phyloP scores from a whole-genome alignment of 306 rosid genomes.

The Cicer yamashitae region DNA sequence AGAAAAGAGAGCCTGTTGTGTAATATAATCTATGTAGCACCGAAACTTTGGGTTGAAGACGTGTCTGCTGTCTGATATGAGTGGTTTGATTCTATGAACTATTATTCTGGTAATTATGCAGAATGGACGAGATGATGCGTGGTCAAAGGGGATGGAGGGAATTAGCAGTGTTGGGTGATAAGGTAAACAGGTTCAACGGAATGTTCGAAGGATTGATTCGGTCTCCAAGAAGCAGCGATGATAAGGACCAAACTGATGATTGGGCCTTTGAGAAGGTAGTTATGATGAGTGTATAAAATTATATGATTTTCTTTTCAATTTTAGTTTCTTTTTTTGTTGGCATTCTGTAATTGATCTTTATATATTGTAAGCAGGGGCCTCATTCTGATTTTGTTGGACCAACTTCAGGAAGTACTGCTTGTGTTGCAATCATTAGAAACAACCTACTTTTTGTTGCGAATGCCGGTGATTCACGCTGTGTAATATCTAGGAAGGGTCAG shows the following conservation, averaged over 20 bases:
- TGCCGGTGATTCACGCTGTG: constrained; percentile 98
- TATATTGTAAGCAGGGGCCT: constrained; percentile 71
- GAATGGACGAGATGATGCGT: constrained; percentile 98
- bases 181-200: constrained; percentile 78
- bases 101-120: constrained; percentile 44
- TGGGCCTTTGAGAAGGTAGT: constrained; percentile 96
- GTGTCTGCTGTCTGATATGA: no score
- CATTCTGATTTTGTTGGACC: constrained; percentile 93
- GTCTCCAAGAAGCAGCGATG: constrained; percentile 74
- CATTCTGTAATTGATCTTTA: constrained; percentile 33
- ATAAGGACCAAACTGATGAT: constrained; percentile 61
- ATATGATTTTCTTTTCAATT: constrained; percentile 4
- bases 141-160: constrained; percentile 99
- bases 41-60: no score
- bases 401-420: constrained; percentile 94
- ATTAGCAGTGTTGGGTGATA: constrained; percentile 84
- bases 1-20: background rate
- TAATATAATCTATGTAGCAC: no score
- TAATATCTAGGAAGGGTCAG: constrained; percentile 92
- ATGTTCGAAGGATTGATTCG: constrained; percentile 91
- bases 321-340: constrained; percentile 12
- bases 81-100: background rate
- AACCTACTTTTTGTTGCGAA: constrained; percentile 77
- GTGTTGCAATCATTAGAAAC: constrained; percentile 82
- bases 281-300: constrained; percentile 17